phyloP scores from a whole-genome alignment of 2,329 filamentous ascomycete genomes.

The Aspergillus sp. region DNA sequence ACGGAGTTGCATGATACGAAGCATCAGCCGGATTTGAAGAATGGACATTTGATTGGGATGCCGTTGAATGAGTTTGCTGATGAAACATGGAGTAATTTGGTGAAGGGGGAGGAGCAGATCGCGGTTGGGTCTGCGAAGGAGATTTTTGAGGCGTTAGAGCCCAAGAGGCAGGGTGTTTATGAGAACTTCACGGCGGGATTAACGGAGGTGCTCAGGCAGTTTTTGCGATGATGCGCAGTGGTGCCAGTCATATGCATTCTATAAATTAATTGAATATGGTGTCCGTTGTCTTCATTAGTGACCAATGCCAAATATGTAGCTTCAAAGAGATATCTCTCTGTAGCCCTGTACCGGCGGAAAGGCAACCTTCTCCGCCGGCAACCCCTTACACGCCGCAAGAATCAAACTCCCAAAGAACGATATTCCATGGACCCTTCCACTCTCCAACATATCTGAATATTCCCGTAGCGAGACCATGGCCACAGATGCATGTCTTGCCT shows the following conservation, averaged over 20 bases:
- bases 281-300: too few relatives aligned
- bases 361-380: constrained; percentile 5
- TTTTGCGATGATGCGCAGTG: constrained; percentile 8
- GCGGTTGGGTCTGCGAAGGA: constrained; percentile 40
- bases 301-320: too few relatives aligned
- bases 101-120: constrained; percentile 46
- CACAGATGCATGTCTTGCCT: neutral
- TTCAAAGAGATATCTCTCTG: too few relatives aligned
- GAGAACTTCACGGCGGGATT: constrained; percentile 19
- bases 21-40: constrained; percentile 48
- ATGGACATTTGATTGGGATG: constrained; percentile 47
- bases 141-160: constrained; percentile 42
- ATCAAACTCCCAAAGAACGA: constrained; percentile 16
- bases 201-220: constrained; percentile 14
- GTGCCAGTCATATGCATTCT: neutral
- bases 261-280: constrained; percentile 2
- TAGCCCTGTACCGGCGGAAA: constrained; percentile 7
- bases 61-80: constrained; percentile 47
- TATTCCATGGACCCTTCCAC: constrained; percentile 12
- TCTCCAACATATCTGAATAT: constrained; percentile 19
- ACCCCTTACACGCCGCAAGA: constrained; percentile 20
- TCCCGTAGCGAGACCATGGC: constrained; percentile 21
- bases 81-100: constrained; percentile 43
- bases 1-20: constrained; percentile 51
- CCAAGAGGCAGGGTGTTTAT: constrained; percentile 41